Evolutionary conservation across 2,329 filamentous ascomycete genomes (phyloP).

Genomic region (Penicillium sp.): DNA sequence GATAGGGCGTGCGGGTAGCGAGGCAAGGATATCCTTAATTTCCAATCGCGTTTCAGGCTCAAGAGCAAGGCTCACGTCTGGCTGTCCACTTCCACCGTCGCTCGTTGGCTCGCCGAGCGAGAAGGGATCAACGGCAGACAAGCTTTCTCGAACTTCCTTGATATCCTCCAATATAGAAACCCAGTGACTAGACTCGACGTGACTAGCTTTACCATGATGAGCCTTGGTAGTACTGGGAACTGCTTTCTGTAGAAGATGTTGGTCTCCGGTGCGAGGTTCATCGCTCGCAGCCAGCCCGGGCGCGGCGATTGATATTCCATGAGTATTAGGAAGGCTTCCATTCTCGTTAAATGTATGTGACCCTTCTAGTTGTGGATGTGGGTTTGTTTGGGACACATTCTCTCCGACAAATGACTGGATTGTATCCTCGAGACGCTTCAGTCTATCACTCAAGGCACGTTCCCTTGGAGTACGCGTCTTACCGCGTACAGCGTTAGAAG

Average conservation of each 20-base stretch:
- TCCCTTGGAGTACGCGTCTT: not conserved
- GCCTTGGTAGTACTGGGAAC: not conserved
- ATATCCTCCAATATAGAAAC: slow-evolving; percentile 11
- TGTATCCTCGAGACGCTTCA: slow-evolving; percentile 7
- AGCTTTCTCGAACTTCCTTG: slow-evolving; percentile 6
- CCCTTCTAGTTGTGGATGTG: not conserved
- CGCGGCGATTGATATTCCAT: not conserved
- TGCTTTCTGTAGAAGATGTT: not conserved
- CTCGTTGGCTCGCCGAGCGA: not conserved
- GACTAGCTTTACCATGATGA: not conserved
- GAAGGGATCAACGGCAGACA: not conserved
- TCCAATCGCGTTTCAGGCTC: not conserved
- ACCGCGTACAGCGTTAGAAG: slow-evolving; percentile 6
- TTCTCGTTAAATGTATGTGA: not conserved
- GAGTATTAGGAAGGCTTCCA: not conserved
- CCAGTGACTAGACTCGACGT: slow-evolving; percentile 10
- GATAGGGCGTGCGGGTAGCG: slow-evolving; percentile 4
- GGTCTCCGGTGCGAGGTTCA: not conserved
- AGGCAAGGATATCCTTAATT: slow-evolving; percentile 1
- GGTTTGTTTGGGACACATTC: not conserved
- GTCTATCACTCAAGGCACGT: slow-evolving; percentile 5
- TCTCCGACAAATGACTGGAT: slow-evolving; percentile 1
- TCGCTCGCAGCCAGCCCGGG: not conserved
- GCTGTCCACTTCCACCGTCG: not conserved
- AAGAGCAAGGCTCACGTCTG: slow-evolving; percentile 3